These are phyloP conservation scores for Pythium biforme DNA, from an alignment of 352 stramenopile genomes.

Conservation along the genomic window DNA sequence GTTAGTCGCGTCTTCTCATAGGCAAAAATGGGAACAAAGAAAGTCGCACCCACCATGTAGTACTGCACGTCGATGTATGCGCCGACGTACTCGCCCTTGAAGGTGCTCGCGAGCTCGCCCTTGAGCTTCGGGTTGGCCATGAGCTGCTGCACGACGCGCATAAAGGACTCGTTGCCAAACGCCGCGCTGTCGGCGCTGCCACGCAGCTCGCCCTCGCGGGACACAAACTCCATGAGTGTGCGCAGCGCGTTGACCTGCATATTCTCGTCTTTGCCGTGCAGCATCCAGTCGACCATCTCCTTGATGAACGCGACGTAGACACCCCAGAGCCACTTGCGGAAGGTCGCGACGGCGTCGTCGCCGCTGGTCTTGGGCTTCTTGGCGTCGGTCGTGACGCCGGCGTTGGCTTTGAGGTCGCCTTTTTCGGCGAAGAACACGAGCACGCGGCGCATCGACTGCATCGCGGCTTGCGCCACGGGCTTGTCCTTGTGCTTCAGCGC, in stretches of 20 bases:
- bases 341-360: conserved; percentile 71
- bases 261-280: conserved; percentile 51
- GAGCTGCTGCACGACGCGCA: conserved; percentile 70
- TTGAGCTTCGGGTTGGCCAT: conserved; percentile 68
- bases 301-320: conserved; percentile 81
- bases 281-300: conserved; percentile 79
- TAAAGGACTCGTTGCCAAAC: conserved; percentile 88
- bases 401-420: conserved; percentile 56
- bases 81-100: conserved; percentile 83
- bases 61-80: conserved; percentile 88
- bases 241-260: conserved; percentile 75
- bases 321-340: conserved; percentile 82
- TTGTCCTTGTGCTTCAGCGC: conserved; percentile 72
- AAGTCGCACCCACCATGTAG: conserved; percentile 56
- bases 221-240: conserved; percentile 90
- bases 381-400: conserved; percentile 14
- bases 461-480: conserved; percentile 61
- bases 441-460: conserved; percentile 78
- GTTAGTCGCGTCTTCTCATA: background rate
- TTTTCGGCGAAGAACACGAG: conserved; percentile 85
- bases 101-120: conserved; percentile 75
- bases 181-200: conserved; percentile 21
- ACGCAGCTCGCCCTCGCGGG: conserved; percentile 61
- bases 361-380: conserved; percentile 50
- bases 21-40: background rate